A percentile compares a stretch with the other conserved stretches of the same genome.
Evolutionary conservation across 768 basidiomycete genomes (phyloP).

Genomic region (Termitomyces sp.): DNA sequence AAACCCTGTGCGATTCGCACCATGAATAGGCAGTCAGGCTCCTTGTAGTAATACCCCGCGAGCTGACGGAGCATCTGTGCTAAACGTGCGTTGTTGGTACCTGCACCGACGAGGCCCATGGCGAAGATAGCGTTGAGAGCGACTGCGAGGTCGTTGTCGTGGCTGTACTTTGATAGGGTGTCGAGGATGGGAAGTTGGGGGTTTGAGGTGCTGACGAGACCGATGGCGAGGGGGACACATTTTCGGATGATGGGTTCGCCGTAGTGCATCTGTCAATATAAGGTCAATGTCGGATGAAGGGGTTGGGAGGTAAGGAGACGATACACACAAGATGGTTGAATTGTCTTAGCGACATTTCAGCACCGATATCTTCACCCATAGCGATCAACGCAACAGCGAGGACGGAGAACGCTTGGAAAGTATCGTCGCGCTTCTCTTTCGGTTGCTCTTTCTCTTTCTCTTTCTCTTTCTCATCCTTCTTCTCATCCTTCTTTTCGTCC

Average conservation of each 20-base stretch:
- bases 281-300: conserved; percentile 14
- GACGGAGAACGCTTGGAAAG: conserved; percentile 90
- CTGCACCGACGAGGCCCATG: conserved; percentile 97
- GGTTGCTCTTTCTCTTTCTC: conserved; percentile 56
- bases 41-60: conserved; percentile 97
- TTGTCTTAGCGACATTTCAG: conserved; percentile 95
- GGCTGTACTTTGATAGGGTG: conserved; percentile 97
- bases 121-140: conserved; percentile 97
- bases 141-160: conserved; percentile 96
- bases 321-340: conserved; percentile 90
- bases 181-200: conserved; percentile 93
- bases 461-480: conserved; percentile 46
- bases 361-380: conserved; percentile 98
- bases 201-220: conserved; percentile 92
- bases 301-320: neutral
- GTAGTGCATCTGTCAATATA: conserved; percentile 82
- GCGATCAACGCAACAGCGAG: conserved; percentile 91
- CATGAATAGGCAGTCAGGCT: conserved; percentile 94
- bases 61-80: conserved; percentile 97
- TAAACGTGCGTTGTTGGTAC: conserved; percentile 96
- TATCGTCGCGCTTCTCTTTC: conserved; percentile 56
- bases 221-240: conserved; percentile 91
- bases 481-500: conserved; percentile 43
- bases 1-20: conserved; percentile 94
- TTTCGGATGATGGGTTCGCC: conserved; percentile 92